phyloP scores from a whole-genome alignment of 129 eudicot species.

The Solidago caesia region DNA sequence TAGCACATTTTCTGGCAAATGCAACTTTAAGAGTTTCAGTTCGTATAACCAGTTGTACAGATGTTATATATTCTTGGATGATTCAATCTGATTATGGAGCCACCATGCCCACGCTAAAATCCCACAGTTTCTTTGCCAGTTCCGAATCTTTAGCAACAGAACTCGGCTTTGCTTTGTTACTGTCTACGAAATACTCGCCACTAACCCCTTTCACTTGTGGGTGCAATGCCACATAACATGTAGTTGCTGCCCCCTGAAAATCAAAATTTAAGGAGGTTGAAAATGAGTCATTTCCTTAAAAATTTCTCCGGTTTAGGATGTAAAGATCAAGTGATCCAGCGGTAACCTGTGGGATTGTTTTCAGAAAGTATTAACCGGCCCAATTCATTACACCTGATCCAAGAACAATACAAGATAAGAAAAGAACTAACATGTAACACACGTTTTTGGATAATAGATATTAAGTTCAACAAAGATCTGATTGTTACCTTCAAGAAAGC shows the following conservation, averaged over 20 bases:
- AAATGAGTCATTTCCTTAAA: not conserved
- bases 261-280: not conserved
- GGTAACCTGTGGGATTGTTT: constrained; percentile 71
- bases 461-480: not conserved
- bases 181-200: constrained; percentile 73
- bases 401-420: constrained; percentile 11
- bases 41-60: too few relatives aligned
- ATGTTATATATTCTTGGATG: not conserved
- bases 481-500: constrained; percentile 34
- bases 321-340: not conserved
- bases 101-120: constrained; percentile 65
- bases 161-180: constrained; percentile 47
- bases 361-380: constrained; percentile 54
- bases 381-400: constrained; percentile 48
- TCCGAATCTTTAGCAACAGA: constrained; percentile 47
- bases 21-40: too few relatives aligned
- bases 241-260: constrained; percentile 80
- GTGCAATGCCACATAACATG: constrained; percentile 83
- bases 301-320: not conserved
- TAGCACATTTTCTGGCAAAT: too few relatives aligned
- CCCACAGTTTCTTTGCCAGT: constrained; percentile 80
- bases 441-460: not conserved
- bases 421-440: not conserved
- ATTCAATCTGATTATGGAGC: constrained; percentile 22
- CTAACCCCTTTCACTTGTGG: constrained; percentile 71